These are phyloP conservation scores for Ceratocystis diversiconidia DNA, from an alignment of 2,329 filamentous ascomycete species.

Conservation along the genomic window DNA sequence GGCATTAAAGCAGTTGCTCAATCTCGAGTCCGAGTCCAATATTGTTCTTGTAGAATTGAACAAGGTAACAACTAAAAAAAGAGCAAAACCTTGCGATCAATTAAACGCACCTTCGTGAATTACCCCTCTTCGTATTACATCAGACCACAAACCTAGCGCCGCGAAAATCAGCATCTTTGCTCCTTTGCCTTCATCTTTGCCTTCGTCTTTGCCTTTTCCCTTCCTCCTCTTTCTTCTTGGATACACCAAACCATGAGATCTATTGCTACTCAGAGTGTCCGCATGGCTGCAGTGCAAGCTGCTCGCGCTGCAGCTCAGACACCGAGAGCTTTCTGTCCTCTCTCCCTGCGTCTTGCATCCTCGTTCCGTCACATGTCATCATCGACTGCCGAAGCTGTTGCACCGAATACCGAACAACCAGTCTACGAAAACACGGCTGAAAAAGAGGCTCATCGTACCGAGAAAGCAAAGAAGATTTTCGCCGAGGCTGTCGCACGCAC, in stretches of 20 bases:
- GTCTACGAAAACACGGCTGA: neutral
- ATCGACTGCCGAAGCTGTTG: constrained; percentile 3
- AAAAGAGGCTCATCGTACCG: neutral
- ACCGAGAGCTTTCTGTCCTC: neutral
- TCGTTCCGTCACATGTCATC: neutral
- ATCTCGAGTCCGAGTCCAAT: neutral
- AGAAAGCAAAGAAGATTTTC: constrained; percentile 24
- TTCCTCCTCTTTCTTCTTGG: neutral
- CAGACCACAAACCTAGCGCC: neutral
- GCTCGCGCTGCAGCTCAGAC: neutral
- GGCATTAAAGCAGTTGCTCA: neutral
- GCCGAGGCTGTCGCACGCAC: constrained; percentile 44
- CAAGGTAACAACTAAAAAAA: neutral
- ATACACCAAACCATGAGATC: neutral
- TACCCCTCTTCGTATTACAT: neutral
- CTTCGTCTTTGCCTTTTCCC: neutral
- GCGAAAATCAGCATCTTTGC: neutral
- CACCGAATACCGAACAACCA: neutral
- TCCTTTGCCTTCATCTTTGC: neutral
- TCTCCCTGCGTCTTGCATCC: neutral
- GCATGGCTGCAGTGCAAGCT: neutral
- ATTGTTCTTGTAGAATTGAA: neutral
- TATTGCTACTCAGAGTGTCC: neutral
- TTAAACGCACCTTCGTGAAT: neutral
- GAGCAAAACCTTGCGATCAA: neutral